Percentiles rank a stretch among this genome's conserved stretches.
Evolutionary conservation across 306 rosid species (phyloP).

Genomic region (Trifolium subterraneum): DNA sequence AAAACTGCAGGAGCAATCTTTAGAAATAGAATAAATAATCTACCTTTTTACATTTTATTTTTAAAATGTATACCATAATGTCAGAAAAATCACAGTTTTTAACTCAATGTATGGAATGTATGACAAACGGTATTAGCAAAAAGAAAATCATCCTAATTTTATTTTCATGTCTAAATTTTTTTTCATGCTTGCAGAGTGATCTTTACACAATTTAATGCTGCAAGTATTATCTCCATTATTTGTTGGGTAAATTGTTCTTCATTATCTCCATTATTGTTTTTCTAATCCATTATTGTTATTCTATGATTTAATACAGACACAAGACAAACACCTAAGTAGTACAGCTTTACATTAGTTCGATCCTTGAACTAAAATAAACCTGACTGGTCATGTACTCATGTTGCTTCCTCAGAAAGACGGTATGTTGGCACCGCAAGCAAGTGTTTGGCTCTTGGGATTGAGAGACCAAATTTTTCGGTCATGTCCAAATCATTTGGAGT

Average conservation of each 20-base stretch:
- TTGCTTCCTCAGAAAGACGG: background rate
- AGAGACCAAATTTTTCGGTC: slow-evolving; percentile 46
- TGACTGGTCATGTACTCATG: background rate
- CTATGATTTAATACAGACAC: background rate
- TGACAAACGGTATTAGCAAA: background rate
- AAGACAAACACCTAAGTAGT: background rate
- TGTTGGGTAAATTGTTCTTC: no score
- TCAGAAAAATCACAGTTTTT: background rate
- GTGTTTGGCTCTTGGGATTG: slow-evolving; percentile 19
- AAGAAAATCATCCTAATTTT: background rate
- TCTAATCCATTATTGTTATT: background rate
- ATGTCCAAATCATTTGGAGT: slow-evolving; percentile 40
- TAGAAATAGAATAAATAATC: background rate
- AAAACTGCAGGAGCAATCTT: background rate
- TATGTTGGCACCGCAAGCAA: background rate
- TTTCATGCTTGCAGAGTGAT: background rate
- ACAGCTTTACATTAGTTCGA: background rate
- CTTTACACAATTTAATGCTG: background rate
- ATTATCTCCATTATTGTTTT: background rate
- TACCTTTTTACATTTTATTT: background rate
- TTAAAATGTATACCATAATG: background rate
- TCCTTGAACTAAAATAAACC: background rate
- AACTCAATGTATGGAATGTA: background rate
- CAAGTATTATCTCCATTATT: background rate
- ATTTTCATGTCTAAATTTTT: background rate